A percentile compares a stretch with the other conserved stretches of the same genome.
Evolutionary conservation across 2,329 filamentous ascomycete genomes (phyloP).

Genomic region (Periconia digitata): DNA sequence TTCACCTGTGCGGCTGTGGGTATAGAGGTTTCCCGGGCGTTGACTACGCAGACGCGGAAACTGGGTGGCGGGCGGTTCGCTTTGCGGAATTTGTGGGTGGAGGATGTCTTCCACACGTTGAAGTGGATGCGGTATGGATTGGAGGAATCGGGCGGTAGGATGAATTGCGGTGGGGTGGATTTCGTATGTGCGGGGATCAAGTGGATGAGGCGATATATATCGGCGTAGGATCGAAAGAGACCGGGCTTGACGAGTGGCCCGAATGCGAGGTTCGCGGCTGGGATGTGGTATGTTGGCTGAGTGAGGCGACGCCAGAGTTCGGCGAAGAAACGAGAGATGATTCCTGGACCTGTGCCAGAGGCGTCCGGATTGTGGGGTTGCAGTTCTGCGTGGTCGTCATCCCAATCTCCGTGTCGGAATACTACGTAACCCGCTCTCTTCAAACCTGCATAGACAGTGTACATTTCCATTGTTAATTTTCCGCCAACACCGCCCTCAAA

Average conservation of each 20-base stretch:
- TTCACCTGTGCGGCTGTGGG: conserved; percentile 74
- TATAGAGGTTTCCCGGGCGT: conserved; percentile 69
- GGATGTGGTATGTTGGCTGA: conserved; percentile 18
- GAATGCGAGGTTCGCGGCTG: conserved; percentile 28
- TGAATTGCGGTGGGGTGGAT: conserved; percentile 37
- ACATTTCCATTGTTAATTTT: conserved; percentile 71
- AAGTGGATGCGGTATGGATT: conserved; percentile 73
- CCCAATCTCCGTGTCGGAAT: conserved; percentile 64
- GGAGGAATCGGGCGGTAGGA: conserved; percentile 36
- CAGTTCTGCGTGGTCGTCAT: conserved; percentile 28
- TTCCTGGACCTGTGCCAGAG: conserved; percentile 10
- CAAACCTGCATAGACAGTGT: conserved; percentile 83
- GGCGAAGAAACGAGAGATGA: conserved; percentile 40
- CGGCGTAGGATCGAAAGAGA: conserved; percentile 57
- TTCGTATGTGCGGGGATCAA: conserved; percentile 73
- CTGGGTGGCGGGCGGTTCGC: conserved; percentile 76
- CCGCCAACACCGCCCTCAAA: conserved; percentile 56
- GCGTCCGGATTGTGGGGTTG: conserved; percentile 8
- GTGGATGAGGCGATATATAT: conserved; percentile 76
- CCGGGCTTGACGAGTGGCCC: conserved; percentile 57
- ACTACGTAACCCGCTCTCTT: conserved; percentile 83
- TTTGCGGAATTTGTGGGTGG: conserved; percentile 65
- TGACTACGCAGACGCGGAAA: conserved; percentile 80
- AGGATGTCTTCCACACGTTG: conserved; percentile 76
- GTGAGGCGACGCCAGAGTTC: conserved; percentile 37